Conservation (phyloP, 2,329 filamentous ascomycete species). For the Trichoderma sp. region DNA sequence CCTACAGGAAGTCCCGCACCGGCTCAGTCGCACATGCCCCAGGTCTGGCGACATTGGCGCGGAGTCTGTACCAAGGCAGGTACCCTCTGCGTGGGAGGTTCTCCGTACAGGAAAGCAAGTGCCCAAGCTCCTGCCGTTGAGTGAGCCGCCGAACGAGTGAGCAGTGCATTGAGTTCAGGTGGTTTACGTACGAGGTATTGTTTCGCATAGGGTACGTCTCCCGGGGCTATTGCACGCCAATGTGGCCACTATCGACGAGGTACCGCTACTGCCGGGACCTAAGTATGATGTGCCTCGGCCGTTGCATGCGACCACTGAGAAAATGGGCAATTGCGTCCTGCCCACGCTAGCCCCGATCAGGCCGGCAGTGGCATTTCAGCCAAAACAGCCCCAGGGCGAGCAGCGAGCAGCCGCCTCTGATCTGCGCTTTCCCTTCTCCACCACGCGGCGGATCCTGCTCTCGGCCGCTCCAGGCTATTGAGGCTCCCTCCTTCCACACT, state of each 20-base stretch:
- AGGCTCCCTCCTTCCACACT: conserved; percentile 14
- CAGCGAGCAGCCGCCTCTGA: background rate
- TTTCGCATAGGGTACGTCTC: background rate
- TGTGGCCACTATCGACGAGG: too few relatives aligned
- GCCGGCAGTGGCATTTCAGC: background rate
- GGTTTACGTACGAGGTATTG: background rate
- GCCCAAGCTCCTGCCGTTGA: background rate
- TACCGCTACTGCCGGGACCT: too few relatives aligned
- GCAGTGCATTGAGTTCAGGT: background rate
- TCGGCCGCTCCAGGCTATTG: conserved; percentile 19
- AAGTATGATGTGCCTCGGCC: background rate
- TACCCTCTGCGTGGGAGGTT: too few relatives aligned
- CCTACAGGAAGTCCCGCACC: background rate
- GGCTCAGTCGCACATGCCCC: background rate
- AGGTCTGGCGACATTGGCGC: background rate
- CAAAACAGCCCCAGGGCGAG: background rate
- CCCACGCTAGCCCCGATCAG: background rate
- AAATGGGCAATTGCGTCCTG: background rate
- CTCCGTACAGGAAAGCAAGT: background rate
- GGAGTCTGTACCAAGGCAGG: conserved; percentile 7
- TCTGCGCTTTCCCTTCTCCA: conserved; percentile 11
- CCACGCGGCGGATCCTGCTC: conserved; percentile 14
- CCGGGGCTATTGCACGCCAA: background rate
- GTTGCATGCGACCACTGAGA: background rate
- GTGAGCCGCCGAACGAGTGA: background rate